Percentiles rank a stretch among this genome's conserved stretches.
phyloP scores from a whole-genome alignment of 2,329 filamentous ascomycete genomes.

The Malbranchea zuffiana region DNA sequence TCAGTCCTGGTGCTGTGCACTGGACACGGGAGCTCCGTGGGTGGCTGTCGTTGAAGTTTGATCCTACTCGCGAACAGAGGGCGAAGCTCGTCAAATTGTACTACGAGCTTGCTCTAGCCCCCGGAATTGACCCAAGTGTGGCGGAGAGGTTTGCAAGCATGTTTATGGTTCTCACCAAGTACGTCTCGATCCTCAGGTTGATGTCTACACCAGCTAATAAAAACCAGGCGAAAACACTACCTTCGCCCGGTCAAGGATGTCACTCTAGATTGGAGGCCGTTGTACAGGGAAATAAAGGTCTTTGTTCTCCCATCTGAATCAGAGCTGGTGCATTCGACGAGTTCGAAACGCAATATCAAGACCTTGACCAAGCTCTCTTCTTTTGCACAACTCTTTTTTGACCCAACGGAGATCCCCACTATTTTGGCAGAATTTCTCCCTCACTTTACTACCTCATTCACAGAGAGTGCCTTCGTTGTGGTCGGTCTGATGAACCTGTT shows the following conservation, averaged over 20 bases:
- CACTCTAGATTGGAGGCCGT: constrained; percentile 80
- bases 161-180: constrained; percentile 95
- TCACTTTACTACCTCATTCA: constrained; percentile 87
- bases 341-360: constrained; percentile 54
- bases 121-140: constrained; percentile 69
- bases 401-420: constrained; percentile 69
- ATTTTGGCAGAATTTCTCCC: constrained; percentile 72
- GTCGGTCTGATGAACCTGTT: constrained; percentile 75
- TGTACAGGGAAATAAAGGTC: constrained; percentile 86
- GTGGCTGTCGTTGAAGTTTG: constrained; percentile 95
- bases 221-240: constrained; percentile 77
- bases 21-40: constrained; percentile 94
- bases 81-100: constrained; percentile 80
- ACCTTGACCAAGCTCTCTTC: constrained; percentile 81
- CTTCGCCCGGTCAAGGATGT: constrained; percentile 82
- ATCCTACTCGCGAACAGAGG: constrained; percentile 75
- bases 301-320: constrained; percentile 80
- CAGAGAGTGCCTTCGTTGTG: constrained; percentile 89
- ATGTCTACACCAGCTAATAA: constrained; percentile 12
- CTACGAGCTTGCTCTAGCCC: constrained; percentile 84
- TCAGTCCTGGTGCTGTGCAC: constrained; percentile 82
- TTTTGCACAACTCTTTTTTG: constrained; percentile 85
- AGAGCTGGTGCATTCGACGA: constrained; percentile 50
- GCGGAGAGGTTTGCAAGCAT: constrained; percentile 91
- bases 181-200: constrained; percentile 28